Evolutionary conservation across 2,329 filamentous ascomycete genomes (phyloP).

Genomic region (Rutstroemia sp.): DNA sequence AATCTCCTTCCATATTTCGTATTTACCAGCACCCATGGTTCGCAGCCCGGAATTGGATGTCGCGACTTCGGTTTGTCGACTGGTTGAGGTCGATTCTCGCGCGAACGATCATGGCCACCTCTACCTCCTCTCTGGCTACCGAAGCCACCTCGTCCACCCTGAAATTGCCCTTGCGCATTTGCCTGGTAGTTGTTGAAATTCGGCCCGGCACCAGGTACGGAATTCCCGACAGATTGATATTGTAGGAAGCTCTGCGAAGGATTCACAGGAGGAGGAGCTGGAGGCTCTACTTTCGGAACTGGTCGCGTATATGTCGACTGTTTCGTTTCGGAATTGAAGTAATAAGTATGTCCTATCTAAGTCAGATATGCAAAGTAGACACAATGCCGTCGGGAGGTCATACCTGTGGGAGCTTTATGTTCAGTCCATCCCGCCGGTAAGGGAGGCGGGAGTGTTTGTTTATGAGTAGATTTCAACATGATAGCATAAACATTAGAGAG

Average conservation of each 20-base stretch:
- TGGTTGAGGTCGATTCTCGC: slow-evolving; percentile 49
- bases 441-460: slow-evolving; percentile 46
- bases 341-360: slow-evolving; percentile 61
- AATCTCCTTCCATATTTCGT: slow-evolving; percentile 87
- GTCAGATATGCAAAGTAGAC: neutral
- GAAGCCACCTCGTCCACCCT: slow-evolving; percentile 33
- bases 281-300: slow-evolving; percentile 29
- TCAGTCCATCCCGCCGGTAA: slow-evolving; percentile 84
- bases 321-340: slow-evolving; percentile 75
- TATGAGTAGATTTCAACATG: slow-evolving; percentile 77
- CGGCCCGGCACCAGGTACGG: slow-evolving; percentile 31
- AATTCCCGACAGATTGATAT: slow-evolving; percentile 34
- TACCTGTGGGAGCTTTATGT: slow-evolving; percentile 71
- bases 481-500: slow-evolving; percentile 8
- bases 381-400: neutral
- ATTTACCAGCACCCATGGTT: slow-evolving; percentile 87
- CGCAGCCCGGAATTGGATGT: slow-evolving; percentile 68
- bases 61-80: slow-evolving; percentile 76
- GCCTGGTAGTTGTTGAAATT: slow-evolving; percentile 25
- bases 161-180: slow-evolving; percentile 14
- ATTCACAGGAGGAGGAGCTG: slow-evolving; percentile 22
- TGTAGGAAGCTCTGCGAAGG: slow-evolving; percentile 36
- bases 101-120: slow-evolving; percentile 45
- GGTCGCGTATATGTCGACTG: slow-evolving; percentile 83
- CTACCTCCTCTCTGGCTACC: slow-evolving; percentile 41